These are phyloP conservation scores for Orychophragmus violaceus DNA, from an alignment of 345 rosid genomes.

Conservation along the genomic window DNA sequence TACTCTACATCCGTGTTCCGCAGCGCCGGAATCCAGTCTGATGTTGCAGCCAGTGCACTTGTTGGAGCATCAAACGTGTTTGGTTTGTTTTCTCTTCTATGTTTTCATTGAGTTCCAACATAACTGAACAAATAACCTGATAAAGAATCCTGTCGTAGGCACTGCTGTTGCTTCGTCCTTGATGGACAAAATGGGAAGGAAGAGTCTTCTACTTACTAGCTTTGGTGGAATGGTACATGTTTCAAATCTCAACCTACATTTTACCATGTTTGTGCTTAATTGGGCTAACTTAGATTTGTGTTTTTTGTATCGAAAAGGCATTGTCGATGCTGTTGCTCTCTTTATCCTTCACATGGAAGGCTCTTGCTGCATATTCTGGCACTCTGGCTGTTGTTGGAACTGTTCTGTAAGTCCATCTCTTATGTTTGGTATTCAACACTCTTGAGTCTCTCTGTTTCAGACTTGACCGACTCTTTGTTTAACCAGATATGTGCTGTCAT, in stretches of 20 bases:
- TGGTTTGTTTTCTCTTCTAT: conserved; percentile 35
- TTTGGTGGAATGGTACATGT: conserved; percentile 81
- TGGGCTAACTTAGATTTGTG: background rate
- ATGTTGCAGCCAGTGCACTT: conserved; percentile 98
- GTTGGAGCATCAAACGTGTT: conserved; percentile 97
- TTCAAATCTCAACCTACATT: background rate
- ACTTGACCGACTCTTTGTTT: background rate
- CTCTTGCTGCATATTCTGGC: conserved; percentile 86
- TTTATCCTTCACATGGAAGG: conserved; percentile 90
- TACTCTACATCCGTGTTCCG: conserved; percentile 97
- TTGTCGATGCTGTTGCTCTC: conserved; percentile 91
- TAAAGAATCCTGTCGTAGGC: conserved; percentile 40
- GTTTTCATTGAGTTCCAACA: conserved; percentile 2
- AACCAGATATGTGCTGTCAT: conserved; percentile 81
- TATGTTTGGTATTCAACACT: background rate
- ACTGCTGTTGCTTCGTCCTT: conserved; percentile 92
- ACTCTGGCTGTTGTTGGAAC: conserved; percentile 90
- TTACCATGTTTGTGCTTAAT: background rate
- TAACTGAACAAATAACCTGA: background rate
- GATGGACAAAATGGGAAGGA: conserved; percentile 98
- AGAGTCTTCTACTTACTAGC: conserved; percentile 82
- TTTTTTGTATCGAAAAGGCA: conserved; percentile 42
- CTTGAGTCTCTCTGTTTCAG: background rate
- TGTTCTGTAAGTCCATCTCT: conserved; percentile 62
- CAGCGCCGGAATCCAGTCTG: conserved; percentile 82